phyloP scores from a whole-genome alignment of 495 filamentous ascomycete genomes.

The Penicillium pulvis region DNA sequence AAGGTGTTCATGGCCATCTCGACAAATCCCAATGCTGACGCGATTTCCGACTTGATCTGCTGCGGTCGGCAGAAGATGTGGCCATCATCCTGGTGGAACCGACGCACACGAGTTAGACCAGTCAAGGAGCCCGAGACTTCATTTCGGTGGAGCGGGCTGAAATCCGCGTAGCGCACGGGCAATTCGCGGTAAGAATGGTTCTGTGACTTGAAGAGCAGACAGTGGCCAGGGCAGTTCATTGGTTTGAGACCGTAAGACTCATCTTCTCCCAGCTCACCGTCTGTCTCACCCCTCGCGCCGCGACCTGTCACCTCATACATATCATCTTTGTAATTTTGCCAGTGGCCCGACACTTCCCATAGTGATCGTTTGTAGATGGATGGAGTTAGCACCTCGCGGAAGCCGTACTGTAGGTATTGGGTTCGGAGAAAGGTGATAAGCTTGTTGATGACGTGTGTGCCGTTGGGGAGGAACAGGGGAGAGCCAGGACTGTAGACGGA shows the following conservation, averaged over 20 bases:
- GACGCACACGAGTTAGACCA: slow-evolving; percentile 82
- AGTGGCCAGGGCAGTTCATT: slow-evolving; percentile 97
- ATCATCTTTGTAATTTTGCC: slow-evolving; percentile 91
- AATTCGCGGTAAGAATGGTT: slow-evolving; percentile 77
- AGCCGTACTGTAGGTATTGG: slow-evolving; percentile 86
- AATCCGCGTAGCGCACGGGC: slow-evolving; percentile 90
- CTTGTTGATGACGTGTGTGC: slow-evolving; percentile 84
- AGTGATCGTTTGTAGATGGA: slow-evolving; percentile 91
- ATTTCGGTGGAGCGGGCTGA: slow-evolving; percentile 88
- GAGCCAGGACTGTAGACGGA: slow-evolving; percentile 84
- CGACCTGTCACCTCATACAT: slow-evolving; percentile 86
- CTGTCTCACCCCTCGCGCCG: slow-evolving; percentile 50
- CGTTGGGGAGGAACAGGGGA: slow-evolving; percentile 84
- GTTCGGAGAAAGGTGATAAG: slow-evolving; percentile 81
- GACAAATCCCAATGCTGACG: slow-evolving; percentile 77
- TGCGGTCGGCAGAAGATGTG: slow-evolving; percentile 90
- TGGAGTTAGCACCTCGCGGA: slow-evolving; percentile 88
- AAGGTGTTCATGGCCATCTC: slow-evolving; percentile 75
- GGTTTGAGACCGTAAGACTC: slow-evolving; percentile 91
- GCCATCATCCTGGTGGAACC: slow-evolving; percentile 96
- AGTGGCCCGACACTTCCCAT: slow-evolving; percentile 88
- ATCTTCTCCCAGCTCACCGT: slow-evolving; percentile 57
- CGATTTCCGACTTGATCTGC: slow-evolving; percentile 82
- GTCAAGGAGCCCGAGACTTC: slow-evolving; percentile 84
- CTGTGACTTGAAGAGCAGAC: slow-evolving; percentile 77